Evolutionary conservation across 345 rosid genomes (phyloP).

Genomic region (Pseudoturritis turrita): DNA sequence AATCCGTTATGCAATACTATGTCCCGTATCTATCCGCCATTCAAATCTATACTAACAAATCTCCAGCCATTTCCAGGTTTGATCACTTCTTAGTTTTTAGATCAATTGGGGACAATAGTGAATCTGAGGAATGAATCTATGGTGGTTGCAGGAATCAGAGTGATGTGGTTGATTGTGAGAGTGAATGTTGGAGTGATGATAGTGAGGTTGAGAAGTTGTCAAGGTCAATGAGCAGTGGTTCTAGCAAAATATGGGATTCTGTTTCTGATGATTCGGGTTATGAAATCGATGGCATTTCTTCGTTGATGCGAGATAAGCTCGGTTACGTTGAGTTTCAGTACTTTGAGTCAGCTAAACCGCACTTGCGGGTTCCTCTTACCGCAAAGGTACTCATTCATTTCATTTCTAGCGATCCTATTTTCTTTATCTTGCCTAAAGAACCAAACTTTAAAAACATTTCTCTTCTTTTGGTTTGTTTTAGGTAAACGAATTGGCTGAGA

Average conservation of each 20-base stretch:
- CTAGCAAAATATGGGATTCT: constrained; percentile 61
- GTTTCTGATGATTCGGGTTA: constrained; percentile 51
- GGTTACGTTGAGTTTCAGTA: constrained; percentile 53
- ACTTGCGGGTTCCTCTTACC: constrained; percentile 55
- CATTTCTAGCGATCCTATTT: not conserved
- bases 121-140: not conserved
- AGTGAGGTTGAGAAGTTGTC: constrained; percentile 52
- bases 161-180: constrained; percentile 41
- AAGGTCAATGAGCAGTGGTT: constrained; percentile 55
- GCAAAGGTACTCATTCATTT: constrained; percentile 42
- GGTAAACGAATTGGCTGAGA: constrained; percentile 48
- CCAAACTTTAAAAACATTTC: not conserved
- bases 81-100: too few species aligned
- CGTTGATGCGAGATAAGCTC: constrained; percentile 34
- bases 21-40: constrained; percentile 73
- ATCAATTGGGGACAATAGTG: not conserved
- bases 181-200: constrained; percentile 66
- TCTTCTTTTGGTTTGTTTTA: constrained; percentile 20
- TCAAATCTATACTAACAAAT: constrained; percentile 53
- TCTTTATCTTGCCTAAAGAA: not conserved
- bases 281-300: constrained; percentile 31
- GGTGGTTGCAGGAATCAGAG: constrained; percentile 32
- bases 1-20: constrained; percentile 50
- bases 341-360: constrained; percentile 60
- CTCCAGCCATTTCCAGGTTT: constrained; percentile 45